Percentiles rank a stretch among this genome's conserved stretches.
These are phyloP conservation scores for Avena eriantha DNA, from an alignment of 176 grass and related monocot genomes.

Conservation along the genomic window DNA sequence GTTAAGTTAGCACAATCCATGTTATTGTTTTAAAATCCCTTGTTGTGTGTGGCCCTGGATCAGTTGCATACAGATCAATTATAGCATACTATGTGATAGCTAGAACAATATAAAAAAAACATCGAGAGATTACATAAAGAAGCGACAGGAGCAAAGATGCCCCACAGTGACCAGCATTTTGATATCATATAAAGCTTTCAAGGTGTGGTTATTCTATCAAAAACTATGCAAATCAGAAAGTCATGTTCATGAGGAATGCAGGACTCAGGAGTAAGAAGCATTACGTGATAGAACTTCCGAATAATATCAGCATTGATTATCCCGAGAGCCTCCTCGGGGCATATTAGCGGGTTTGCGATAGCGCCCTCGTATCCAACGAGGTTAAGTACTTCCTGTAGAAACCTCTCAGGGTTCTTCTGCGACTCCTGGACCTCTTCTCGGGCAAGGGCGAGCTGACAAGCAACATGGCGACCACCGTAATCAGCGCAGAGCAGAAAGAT, in stretches of 20 bases:
- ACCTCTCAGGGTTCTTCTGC: conserved; percentile 61
- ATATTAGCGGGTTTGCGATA: conserved; percentile 66
- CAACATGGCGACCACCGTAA: not conserved
- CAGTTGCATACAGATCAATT: not conserved
- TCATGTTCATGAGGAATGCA: conserved; percentile 14
- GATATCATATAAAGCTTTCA: not conserved
- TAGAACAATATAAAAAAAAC: conserved; percentile 9
- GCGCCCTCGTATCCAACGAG: conserved; percentile 71
- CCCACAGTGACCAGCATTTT: not conserved
- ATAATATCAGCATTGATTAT: conserved; percentile 53
- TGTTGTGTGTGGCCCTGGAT: not conserved
- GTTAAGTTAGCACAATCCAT: not conserved
- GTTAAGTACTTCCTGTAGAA: conserved; percentile 76
- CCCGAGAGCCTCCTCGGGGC: conserved; percentile 51
- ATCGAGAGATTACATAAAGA: not conserved
- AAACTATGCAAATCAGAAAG: conserved; percentile 13
- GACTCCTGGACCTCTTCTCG: conserved; percentile 58
- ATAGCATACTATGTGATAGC: not conserved
- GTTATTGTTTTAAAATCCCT: not conserved
- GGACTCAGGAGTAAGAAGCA: conserved; percentile 6
- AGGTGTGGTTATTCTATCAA: not conserved
- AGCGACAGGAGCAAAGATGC: not conserved
- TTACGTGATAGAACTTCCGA: conserved; percentile 75
- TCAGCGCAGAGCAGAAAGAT: not conserved
- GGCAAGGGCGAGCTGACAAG: conserved; percentile 60